These are phyloP conservation scores for Theobroma grandiflorum DNA, from an alignment of 441 rosid species.

Conservation along the genomic window DNA sequence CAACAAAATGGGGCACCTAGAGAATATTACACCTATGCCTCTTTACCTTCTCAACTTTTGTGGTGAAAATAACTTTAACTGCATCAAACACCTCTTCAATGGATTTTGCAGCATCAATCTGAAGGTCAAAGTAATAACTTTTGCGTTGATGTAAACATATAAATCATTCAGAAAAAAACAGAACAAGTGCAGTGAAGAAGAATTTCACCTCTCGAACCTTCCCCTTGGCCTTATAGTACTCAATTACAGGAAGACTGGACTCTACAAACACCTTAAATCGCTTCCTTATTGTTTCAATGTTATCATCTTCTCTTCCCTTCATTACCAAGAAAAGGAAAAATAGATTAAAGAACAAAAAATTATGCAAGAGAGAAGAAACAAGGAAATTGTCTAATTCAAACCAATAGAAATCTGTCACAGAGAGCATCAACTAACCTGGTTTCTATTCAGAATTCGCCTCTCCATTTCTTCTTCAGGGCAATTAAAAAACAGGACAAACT, in stretches of 20 bases:
- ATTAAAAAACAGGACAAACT: constrained; percentile 73
- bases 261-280: constrained; percentile 81
- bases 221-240: constrained; percentile 70
- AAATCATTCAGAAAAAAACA: constrained; percentile 8
- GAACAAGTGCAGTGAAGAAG: constrained; percentile 17
- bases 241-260: constrained; percentile 79
- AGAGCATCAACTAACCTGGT: constrained; percentile 63
- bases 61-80: constrained; percentile 61
- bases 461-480: constrained; percentile 88
- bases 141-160: constrained; percentile 14
- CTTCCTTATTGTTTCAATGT: constrained; percentile 86
- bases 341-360: background rate
- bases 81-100: constrained; percentile 74
- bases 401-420: background rate
- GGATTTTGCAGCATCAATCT: constrained; percentile 89
- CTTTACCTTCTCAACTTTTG: constrained; percentile 57
- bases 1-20: constrained; percentile 22
- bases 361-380: background rate
- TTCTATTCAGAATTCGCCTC: constrained; percentile 72
- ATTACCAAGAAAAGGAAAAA: constrained; percentile 24
- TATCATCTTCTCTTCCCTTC: constrained; percentile 96
- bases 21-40: constrained; percentile 27
- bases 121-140: constrained; percentile 24
- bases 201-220: constrained; percentile 78
- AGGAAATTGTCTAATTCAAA: background rate